Percentiles rank a stretch among this genome's conserved stretches.
phyloP scores from a whole-genome alignment of 2,329 filamentous ascomycete species.

The Fusarium udum region DNA sequence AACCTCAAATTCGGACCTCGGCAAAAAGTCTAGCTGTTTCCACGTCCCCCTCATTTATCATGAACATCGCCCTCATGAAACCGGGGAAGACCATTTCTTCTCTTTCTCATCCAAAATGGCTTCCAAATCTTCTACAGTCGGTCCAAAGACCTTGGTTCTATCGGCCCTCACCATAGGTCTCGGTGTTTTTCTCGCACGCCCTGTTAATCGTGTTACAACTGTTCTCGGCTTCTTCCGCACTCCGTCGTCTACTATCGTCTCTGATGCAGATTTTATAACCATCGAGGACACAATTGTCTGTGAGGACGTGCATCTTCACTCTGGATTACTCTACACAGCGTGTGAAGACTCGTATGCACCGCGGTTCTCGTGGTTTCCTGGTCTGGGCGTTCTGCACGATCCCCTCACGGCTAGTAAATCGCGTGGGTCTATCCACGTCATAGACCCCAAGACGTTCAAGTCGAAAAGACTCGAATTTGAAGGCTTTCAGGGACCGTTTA shows the following conservation, averaged over 20 bases:
- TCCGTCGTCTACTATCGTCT: constrained; percentile 32
- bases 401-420: constrained; percentile 48
- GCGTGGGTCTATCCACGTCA: constrained; percentile 59
- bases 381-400: constrained; percentile 53
- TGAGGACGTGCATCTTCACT: constrained; percentile 68
- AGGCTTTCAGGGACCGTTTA: constrained; percentile 62
- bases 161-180: not conserved
- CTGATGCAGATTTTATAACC: constrained; percentile 43
- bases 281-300: constrained; percentile 65
- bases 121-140: not conserved
- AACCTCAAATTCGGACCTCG: not conserved
- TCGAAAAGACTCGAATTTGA: constrained; percentile 53
- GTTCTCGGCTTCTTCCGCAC: constrained; percentile 45
- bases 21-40: not conserved
- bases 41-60: constrained; percentile 8
- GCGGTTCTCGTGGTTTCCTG: constrained; percentile 64
- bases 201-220: not conserved
- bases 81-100: not conserved
- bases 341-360: constrained; percentile 58
- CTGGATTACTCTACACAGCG: constrained; percentile 63
- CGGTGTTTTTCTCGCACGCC: not conserved
- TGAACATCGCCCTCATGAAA: not conserved
- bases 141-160: not conserved
- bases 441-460: constrained; percentile 55
- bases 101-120: not conserved